Evolutionary conservation across 192 early-diverging fungal species (phyloP), one percentile per base, ranked within the genome.

Genomic region (Podila epicladia): DNA sequence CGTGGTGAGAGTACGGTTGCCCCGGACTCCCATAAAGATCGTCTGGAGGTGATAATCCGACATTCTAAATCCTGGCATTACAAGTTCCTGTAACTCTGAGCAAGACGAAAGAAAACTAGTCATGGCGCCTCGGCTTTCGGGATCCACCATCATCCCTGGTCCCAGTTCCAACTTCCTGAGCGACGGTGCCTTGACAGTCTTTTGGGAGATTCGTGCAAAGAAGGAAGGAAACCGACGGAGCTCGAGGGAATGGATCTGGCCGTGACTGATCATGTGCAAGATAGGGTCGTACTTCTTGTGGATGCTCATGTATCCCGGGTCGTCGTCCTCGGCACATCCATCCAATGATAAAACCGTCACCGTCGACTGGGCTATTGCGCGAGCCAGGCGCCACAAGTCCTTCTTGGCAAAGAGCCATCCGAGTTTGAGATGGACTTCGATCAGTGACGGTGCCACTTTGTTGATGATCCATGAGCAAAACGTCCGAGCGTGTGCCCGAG

Each of bases 281-380:
- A 80, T 60, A 12, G 77, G 77, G 41, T 80, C 71, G 62, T 80
- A 80, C 32, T 80, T 80, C 28, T 80, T 80, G 61, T 72, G 76
- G 6, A 79, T 15, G 12, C 29, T 58, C 65, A 38, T 79, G 55
- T 72, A 79, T 17, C 24, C 72, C 4, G 77, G 72, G 41, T 72
- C 57, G 3, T 73, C 77, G 9, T 38, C 66, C 2, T 28, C 49
- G 7, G 67, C 65, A 9, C 70, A 64, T 17, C 77, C 77, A 22
- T 80, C 77, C 62, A 80, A 48, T 15, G 77, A 72, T 0, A 80
- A 45, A 24, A 80, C 71, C 31, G 77, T 80, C 9, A 73, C 77
- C 13, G 77, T 80, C 8, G 77, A 80, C 13, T 55, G 15, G 4
- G 77, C 71, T 19, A 80, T 45, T 5, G 77, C 67, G 26, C 64